Evolutionary conservation across 108 stramenopile species (phyloP), one percentile per base, ranked within the genome.

Genomic region (Discostella stelligeroides): DNA sequence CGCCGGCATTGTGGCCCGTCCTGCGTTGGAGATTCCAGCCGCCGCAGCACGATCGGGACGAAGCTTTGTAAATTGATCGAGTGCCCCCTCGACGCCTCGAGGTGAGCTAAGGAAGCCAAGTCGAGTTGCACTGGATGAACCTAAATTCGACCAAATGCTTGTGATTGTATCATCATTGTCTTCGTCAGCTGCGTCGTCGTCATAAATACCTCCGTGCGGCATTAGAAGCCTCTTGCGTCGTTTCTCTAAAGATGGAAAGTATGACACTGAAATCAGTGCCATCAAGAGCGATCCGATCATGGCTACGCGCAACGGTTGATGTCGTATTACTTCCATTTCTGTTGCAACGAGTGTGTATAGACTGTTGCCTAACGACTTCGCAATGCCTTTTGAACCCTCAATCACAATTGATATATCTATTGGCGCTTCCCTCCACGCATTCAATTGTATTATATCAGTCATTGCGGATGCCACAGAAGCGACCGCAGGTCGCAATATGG

Each of bases 121-220:
- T 34, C 92, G 50, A n/a, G 76, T 82, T 11, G 90, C 85, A 65
- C 88, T 88, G 13, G 90, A 91, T 2, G 78, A 63, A n/a, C 92
- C 92, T 17, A 91, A 66, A 48, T 84, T 81, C 0, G 83, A 84
- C 67, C 77, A 76, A 24, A 75, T 54, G 29, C 82, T 82, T 4
- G 70, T 62, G 27, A 66, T 59, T 1, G 55, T 56, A 12, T 73
- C 58, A 53, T 73, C 58, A 12, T 68, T 55, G 20, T 59, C 75
- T 0, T 80, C 72, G 18, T 84, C 83, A 23, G 83, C 83, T 18
- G 65, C 58, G 29, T 81, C 66, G 18, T 60, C 69, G 13, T n/a
- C 34, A 56, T 45, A 48, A n/a, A 24, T 30, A 14, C 53, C 23
- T 30, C 25, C 41, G 1, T 58, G 23, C 20, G 66, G 14, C n/a